Base-by-base conservation (phyloP, 78 protist species). In the Dictyostelium citrinum region DNA sequence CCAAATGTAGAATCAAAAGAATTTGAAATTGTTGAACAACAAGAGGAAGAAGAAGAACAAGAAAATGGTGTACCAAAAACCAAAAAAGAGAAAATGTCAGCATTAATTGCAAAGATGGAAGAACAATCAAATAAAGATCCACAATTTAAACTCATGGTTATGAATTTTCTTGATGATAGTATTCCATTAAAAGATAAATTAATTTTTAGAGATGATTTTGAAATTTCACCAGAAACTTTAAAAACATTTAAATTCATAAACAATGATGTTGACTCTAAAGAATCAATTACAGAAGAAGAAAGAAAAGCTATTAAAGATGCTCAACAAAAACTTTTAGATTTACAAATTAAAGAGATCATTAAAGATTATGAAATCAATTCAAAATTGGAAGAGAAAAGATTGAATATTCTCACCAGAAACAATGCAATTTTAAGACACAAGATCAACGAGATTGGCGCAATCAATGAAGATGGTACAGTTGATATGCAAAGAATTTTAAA, bases 181-280 rank as follows among this genome's bases (percentile, higher is more conserved):
- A 33, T 70, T 33, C 77, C 77, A 70, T 70, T 70, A 70, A 70
- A 70, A 33, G 77, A 70, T 33, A 70, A 70, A 33, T 33, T 70
- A 33, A 70, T 70, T 16, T 70, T 70, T 31, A 70, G 35, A 27
- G 72, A 64, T 27, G 72, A 64, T 27, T 64, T 64, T 0, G 39
- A 27, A 11, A 27, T 64, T 64, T 64, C 72, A 24, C 20, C 24
- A 27, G 35, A 64, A n/a, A 16, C 31, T 17, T 35, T 35, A 9
- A 71, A 39, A 0, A 5, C 43, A 39, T 39, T 39, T 39, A n/a
- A n/a, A n/a, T n/a, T n/a, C n/a, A n/a, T n/a, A n/a, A n/a, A 5
- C 43, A 39, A 39, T 39, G 43, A 1, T 39, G 43, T 39, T 7
- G 2, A 39, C 43, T 39, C 43, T 39, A 3, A 39, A 39, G 2